phyloP scores from a whole-genome alignment of 257 asterid species.

The Nicotiana sylvestris region DNA sequence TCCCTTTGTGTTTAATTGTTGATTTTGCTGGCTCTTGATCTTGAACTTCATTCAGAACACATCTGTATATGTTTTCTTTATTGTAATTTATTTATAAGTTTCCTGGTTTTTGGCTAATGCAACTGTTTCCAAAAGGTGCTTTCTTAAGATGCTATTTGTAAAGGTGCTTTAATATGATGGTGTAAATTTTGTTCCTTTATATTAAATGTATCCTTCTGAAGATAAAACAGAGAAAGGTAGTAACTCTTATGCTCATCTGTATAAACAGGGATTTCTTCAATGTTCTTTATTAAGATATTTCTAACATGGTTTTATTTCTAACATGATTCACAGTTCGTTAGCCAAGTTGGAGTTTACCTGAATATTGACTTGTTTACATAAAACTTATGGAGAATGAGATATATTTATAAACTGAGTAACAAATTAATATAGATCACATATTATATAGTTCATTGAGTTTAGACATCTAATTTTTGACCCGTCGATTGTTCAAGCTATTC shows the following conservation, averaged over 20 bases:
- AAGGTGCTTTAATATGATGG: background rate
- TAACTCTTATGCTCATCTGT: background rate
- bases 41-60: background rate
- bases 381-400: too few species aligned
- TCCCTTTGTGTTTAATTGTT: background rate
- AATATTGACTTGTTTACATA: too few species aligned
- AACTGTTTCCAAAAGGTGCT: background rate
- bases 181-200: background rate
- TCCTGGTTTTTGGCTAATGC: background rate
- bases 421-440: too few species aligned
- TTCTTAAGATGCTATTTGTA: background rate
- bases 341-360: too few species aligned
- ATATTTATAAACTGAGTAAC: too few species aligned
- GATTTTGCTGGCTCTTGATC: background rate
- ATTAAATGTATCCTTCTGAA: background rate
- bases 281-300: too few species aligned
- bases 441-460: too few species aligned
- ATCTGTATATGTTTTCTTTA: background rate
- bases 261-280: background rate
- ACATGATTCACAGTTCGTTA: too few species aligned
- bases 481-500: too few species aligned
- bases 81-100: background rate
- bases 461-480: too few species aligned
- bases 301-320: too few species aligned
- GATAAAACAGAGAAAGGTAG: background rate